phyloP scores from a whole-genome alignment of 208 protist species.

The Trypanosoma cruzi region DNA sequence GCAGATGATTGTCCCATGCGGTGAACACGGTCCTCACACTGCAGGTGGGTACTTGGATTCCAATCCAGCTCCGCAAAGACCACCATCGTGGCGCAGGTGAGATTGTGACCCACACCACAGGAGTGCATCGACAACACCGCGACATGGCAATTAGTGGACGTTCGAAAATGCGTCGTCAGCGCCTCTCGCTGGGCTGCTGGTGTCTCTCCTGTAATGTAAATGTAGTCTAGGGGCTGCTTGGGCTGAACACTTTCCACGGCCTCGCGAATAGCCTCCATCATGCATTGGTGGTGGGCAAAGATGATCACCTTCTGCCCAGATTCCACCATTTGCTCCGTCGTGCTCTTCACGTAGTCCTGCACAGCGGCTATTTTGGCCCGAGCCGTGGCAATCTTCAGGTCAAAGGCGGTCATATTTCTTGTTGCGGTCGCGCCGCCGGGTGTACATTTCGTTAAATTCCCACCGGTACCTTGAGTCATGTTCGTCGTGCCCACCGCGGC shows the following conservation, averaged over 20 bases:
- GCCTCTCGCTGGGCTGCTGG: constrained; percentile 63
- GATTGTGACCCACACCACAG: constrained; percentile 95
- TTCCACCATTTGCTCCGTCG: constrained; percentile 78
- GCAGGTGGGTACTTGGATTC: constrained; percentile 95
- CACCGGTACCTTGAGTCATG: not conserved
- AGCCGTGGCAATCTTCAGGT: constrained; percentile 85
- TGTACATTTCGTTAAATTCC: not conserved
- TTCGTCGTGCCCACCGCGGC: not conserved
- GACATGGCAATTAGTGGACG: constrained; percentile 62
- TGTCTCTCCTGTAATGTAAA: constrained; percentile 93
- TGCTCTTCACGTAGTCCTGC: constrained; percentile 81
- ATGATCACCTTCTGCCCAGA: constrained; percentile 91
- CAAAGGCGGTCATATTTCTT: constrained; percentile 66
- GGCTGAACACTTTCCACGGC: constrained; percentile 71
- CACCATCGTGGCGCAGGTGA: constrained; percentile 93
- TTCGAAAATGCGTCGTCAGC: constrained; percentile 80
- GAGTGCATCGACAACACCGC: constrained; percentile 94
- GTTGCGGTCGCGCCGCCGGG: not conserved
- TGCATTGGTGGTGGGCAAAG: constrained; percentile 94
- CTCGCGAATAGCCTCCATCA: constrained; percentile 91
- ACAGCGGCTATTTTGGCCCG: constrained; percentile 90
- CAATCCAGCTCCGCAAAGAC: constrained; percentile 98
- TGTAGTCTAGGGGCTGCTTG: constrained; percentile 81
- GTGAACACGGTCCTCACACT: constrained; percentile 97
- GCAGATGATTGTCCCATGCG: constrained; percentile 93